Percentiles rank a stretch among this genome's conserved stretches.
Conservation (phyloP, 768 basidiomycete species). For the Lyophyllum shimeji region DNA sequence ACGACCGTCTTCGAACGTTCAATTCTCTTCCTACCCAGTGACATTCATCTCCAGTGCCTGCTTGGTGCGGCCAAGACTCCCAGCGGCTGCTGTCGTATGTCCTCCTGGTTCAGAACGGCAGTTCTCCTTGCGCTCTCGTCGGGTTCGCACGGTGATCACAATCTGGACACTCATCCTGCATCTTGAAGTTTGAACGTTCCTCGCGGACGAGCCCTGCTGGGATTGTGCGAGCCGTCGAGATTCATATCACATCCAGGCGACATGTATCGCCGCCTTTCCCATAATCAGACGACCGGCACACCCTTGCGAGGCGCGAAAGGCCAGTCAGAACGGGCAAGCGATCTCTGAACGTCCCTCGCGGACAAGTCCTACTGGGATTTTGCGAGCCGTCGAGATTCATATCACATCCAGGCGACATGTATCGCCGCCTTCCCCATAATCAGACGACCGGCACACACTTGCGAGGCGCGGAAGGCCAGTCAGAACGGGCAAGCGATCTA, state of each 20-base stretch:
- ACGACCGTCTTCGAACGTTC: too few species aligned
- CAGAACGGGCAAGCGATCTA: too few species aligned
- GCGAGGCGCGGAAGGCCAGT: background rate
- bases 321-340: too few species aligned
- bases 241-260: background rate
- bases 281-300: too few species aligned
- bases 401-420: background rate
- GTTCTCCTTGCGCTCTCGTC: too few species aligned
- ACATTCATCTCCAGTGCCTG: too few species aligned
- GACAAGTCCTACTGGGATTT: background rate
- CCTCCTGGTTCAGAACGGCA: too few species aligned
- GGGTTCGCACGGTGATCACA: background rate
- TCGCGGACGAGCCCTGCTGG: background rate
- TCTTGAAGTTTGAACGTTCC: background rate
- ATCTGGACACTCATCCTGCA: background rate
- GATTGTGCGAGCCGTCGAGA: background rate
- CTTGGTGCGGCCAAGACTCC: too few species aligned
- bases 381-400: background rate
- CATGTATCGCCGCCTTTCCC: background rate
- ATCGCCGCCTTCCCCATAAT: background rate
- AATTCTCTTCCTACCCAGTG: too few species aligned
- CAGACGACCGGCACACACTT: too few species aligned
- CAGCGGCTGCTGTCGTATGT: too few species aligned
- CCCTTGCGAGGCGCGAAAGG: background rate
- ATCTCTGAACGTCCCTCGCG: background rate